These are phyloP conservation scores for Tephrocybe sp. DNA, from an alignment of 768 basidiomycete species.

Conservation along the genomic window DNA sequence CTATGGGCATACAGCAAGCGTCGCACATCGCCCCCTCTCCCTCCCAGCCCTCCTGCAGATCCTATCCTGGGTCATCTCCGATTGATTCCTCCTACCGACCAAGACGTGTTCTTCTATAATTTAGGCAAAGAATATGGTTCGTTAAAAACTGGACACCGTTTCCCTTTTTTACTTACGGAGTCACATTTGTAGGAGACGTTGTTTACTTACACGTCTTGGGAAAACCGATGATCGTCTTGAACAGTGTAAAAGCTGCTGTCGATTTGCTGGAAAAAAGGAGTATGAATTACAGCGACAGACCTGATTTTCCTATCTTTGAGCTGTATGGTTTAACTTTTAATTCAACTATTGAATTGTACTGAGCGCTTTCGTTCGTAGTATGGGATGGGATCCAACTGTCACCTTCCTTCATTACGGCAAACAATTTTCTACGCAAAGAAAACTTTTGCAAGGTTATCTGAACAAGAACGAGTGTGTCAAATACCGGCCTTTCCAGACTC, in stretches of 20 bases:
- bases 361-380: neutral
- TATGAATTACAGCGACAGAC: slow-evolving; percentile 33
- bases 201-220: slow-evolving; percentile 19
- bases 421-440: slow-evolving; percentile 13
- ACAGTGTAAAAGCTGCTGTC: slow-evolving; percentile 30
- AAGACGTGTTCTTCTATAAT: slow-evolving; percentile 22
- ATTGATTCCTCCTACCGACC: slow-evolving; percentile 22
- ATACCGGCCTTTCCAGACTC: slow-evolving; percentile 10
- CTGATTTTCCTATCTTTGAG: slow-evolving; percentile 22
- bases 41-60: slow-evolving; percentile 33
- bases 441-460: slow-evolving; percentile 11
- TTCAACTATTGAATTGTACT: neutral
- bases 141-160: neutral
- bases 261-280: slow-evolving; percentile 43
- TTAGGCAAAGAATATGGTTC: slow-evolving; percentile 31
- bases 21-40: slow-evolving; percentile 10
- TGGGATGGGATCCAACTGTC: slow-evolving; percentile 10
- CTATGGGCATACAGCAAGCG: slow-evolving; percentile 2
- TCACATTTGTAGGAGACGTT: slow-evolving; percentile 6
- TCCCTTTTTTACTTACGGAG: neutral
- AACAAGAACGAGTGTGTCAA: slow-evolving; percentile 7
- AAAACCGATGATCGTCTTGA: slow-evolving; percentile 26
- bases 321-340: neutral
- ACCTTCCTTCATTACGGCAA: slow-evolving; percentile 15
- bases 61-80: slow-evolving; percentile 34